Evolutionary conservation across 192 early-diverging fungal genomes (phyloP).

Genomic region (Linnemannia exigua): DNA sequence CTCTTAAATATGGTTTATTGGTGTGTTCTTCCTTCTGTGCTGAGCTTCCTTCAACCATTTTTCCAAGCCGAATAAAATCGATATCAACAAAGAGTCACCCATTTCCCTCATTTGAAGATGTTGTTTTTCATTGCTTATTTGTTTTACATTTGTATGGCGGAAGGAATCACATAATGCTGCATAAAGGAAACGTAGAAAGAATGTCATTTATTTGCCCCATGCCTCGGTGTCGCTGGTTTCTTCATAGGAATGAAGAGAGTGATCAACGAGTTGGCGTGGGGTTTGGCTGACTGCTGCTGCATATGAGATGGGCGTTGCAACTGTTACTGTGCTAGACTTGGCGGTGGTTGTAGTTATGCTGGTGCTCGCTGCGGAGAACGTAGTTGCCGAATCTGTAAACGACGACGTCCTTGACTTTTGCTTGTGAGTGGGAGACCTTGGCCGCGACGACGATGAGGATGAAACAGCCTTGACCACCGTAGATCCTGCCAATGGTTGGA

Average conservation of each 20-base stretch:
- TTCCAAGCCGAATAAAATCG: conserved; percentile 42
- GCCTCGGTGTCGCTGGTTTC: conserved; percentile 51
- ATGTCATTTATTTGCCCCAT: conserved; percentile 17
- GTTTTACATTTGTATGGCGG: conserved; percentile 14
- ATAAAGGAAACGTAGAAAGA: no score
- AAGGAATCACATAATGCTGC: no score
- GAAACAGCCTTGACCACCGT: background rate
- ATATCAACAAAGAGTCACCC: conserved; percentile 15
- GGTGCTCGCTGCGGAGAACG: background rate
- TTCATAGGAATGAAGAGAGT: conserved; percentile 28
- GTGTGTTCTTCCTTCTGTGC: conserved; percentile 16
- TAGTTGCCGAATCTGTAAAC: background rate
- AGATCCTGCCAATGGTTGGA: background rate
- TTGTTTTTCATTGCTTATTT: background rate
- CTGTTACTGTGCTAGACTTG: background rate
- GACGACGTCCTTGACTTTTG: background rate
- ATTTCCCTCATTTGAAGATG: background rate
- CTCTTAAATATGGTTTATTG: conserved; percentile 69
- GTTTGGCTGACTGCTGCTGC: conserved; percentile 30
- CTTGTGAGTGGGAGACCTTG: conserved; percentile 10
- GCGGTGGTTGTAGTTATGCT: background rate
- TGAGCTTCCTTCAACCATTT: conserved; percentile 16
- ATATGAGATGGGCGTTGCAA: conserved; percentile 20
- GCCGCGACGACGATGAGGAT: conserved; percentile 3
- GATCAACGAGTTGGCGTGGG: background rate